Evolutionary conservation across 768 basidiomycete species (phyloP).

Genomic region (Galerina sulciceps): DNA sequence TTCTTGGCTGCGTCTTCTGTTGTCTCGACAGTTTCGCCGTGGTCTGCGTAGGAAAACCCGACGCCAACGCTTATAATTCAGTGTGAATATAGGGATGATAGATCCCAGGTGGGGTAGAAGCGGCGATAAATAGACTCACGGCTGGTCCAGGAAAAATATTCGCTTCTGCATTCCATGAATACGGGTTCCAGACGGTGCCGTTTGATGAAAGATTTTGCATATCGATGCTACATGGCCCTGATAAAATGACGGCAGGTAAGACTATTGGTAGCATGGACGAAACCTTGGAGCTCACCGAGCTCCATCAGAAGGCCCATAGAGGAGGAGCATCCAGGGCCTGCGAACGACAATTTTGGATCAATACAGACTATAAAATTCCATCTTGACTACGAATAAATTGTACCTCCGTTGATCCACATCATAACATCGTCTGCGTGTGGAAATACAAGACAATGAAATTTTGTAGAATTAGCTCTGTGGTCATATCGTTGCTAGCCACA

Average conservation of each 20-base stretch:
- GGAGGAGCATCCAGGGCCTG: slow-evolving; percentile 61
- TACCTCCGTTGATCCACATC: slow-evolving; percentile 74
- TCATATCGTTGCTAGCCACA: slow-evolving; percentile 5
- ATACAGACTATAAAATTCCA: neutral
- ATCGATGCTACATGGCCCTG: slow-evolving; percentile 55
- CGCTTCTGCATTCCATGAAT: slow-evolving; percentile 67
- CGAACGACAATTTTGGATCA: neutral
- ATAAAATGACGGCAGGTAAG: neutral
- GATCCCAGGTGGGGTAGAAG: neutral
- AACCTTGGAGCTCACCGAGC: slow-evolving; percentile 42
- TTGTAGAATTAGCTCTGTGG: slow-evolving; percentile 1
- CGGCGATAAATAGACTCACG: slow-evolving; percentile 29
- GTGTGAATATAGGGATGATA: neutral
- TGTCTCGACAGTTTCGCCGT: slow-evolving; percentile 68
- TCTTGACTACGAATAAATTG: slow-evolving; percentile 16
- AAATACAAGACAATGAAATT: neutral
- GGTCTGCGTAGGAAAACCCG: slow-evolving; percentile 74
- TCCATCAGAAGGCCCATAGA: slow-evolving; percentile 75
- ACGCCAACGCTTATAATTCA: slow-evolving; percentile 57
- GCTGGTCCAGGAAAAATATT: slow-evolving; percentile 79
- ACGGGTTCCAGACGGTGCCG: slow-evolving; percentile 65
- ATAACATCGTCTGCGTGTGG: slow-evolving; percentile 56
- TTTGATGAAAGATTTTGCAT: slow-evolving; percentile 57
- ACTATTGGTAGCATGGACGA: neutral
- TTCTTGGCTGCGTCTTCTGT: slow-evolving; percentile 84